Percentiles rank a stretch among this genome's conserved stretches.
phyloP scores from a whole-genome alignment of 1,284 basidiomycete genomes.

The Papiliotrema terrestris region DNA sequence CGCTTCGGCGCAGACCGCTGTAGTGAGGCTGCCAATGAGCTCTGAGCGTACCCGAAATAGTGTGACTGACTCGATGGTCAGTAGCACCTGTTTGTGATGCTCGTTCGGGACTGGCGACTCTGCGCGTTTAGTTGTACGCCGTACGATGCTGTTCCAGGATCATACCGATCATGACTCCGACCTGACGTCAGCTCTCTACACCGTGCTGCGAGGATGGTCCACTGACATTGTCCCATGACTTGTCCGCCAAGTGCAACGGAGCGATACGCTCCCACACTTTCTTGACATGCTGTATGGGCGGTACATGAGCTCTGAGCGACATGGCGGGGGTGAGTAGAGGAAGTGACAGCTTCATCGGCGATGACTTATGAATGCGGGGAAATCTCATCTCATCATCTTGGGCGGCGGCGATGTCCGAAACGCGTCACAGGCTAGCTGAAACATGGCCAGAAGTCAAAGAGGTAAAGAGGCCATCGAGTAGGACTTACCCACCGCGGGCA shows the following conservation, averaged over 20 bases:
- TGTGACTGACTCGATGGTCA: slow-evolving; percentile 75
- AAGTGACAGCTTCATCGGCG: too few species aligned
- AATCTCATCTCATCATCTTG: too few species aligned
- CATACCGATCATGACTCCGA: slow-evolving; percentile 74
- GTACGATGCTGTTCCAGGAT: background rate
- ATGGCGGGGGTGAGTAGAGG: background rate
- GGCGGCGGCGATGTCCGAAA: too few species aligned
- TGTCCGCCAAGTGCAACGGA: slow-evolving; percentile 71
- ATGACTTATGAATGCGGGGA: too few species aligned
- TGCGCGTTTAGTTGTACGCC: slow-evolving; percentile 31
- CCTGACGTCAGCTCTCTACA: slow-evolving; percentile 52
- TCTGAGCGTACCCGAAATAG: background rate
- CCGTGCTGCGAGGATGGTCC: slow-evolving; percentile 4
- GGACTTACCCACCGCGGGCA: too few species aligned
- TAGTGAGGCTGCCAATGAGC: slow-evolving; percentile 61
- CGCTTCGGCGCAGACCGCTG: slow-evolving; percentile 72
- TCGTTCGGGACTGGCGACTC: slow-evolving; percentile 67
- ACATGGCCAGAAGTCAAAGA: background rate
- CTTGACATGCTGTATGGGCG: slow-evolving; percentile 42
- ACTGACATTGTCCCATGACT: slow-evolving; percentile 85
- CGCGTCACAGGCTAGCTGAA: background rate
- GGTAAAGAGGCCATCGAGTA: too few species aligned
- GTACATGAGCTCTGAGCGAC: background rate
- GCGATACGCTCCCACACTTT: slow-evolving; percentile 62
- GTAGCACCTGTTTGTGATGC: slow-evolving; percentile 62